Base-by-base conservation (phyloP, 139 green algal genomes). In the Microglena sp. region DNA sequence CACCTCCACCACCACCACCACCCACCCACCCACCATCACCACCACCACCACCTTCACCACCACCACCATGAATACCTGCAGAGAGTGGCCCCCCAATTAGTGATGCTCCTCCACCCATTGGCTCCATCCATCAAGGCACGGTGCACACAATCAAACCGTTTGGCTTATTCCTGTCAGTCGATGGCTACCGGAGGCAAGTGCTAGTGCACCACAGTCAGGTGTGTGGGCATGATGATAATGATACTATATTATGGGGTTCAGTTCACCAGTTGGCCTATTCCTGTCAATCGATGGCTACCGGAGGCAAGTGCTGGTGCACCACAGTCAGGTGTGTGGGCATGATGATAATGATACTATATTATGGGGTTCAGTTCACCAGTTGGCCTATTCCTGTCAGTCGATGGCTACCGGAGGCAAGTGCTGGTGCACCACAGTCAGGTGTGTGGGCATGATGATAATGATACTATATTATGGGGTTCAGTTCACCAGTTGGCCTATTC, bases 181-280 rank as follows among this genome's bases (percentile, higher is more conserved):
- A 70, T 1, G 75, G 81, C 11, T 76, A 67, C 67, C 53, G 62
- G 11, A 61, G 60, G 21, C 68, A 83, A 26, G 75, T 77, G 21
- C 63, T 85, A 22, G 77, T 85, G 59, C 77, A 85, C 70, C 67
- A 79, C 68, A 64, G 66, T 11, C 74, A 83, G 73, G 78, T 50
- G 15, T 50, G 40, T 15, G 11, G 40, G 40, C 15, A 50, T 50
- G 40, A 24, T 11, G 40, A 24, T 11, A 24, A 15, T 50, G 40
- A 11, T 50, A 24, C 11, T 15, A 50, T 11, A 30, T 18, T 15
- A 18, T 11, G 21, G 50, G 6, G 50, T 32, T n/a, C n/a, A 27
- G 50, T 59, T 59, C 21, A 59, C 18, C 50, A 6, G 6, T 27
- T 59, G 6, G 26, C 11, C 11, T 33, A 34, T 28, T 65, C 24